phyloP scores from a whole-genome alignment of 805 yeast genomes.

The Kodamaea laetipori region DNA sequence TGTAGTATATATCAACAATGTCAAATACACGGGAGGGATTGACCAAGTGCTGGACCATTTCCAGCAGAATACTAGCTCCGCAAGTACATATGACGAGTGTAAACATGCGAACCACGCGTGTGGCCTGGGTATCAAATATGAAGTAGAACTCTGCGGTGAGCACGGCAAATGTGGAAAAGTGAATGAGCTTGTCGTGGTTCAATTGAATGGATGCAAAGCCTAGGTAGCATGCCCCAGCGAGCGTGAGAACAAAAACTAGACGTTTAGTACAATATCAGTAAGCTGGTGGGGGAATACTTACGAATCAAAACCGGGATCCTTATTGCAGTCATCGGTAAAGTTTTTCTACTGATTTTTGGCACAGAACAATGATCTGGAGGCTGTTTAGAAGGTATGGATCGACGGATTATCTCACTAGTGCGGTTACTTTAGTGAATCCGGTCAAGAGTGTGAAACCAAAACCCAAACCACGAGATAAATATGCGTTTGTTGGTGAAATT shows the following conservation, averaged over 20 bases:
- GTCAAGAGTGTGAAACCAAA: background rate
- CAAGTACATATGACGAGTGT: constrained; percentile 48
- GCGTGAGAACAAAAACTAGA: constrained; percentile 30
- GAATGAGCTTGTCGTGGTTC: constrained; percentile 53
- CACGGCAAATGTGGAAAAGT: constrained; percentile 47
- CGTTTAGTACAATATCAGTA: constrained; percentile 6
- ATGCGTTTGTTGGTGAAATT: constrained; percentile 5
- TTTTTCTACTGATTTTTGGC: background rate
- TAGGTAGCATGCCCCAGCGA: constrained; percentile 41
- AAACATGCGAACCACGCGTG: constrained; percentile 1
- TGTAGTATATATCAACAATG: constrained; percentile 43
- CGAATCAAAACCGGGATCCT: constrained; percentile 14
- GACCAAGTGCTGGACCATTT: constrained; percentile 48
- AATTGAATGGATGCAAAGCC: constrained; percentile 54
- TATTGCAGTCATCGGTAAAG: constrained; percentile 5
- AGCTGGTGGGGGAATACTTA: constrained; percentile 8
- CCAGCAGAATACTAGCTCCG: constrained; percentile 52
- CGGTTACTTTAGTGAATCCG: background rate
- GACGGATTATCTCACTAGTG: constrained; percentile 13
- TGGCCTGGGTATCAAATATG: constrained; percentile 37
- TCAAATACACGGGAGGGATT: constrained; percentile 54
- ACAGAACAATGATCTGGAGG: background rate
- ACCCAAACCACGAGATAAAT: background rate
- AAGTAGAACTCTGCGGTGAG: constrained; percentile 53
- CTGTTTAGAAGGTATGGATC: constrained; percentile 2